Conservation (phyloP, 352 stramenopile genomes). For the Phytophthora uliginosa region DNA sequence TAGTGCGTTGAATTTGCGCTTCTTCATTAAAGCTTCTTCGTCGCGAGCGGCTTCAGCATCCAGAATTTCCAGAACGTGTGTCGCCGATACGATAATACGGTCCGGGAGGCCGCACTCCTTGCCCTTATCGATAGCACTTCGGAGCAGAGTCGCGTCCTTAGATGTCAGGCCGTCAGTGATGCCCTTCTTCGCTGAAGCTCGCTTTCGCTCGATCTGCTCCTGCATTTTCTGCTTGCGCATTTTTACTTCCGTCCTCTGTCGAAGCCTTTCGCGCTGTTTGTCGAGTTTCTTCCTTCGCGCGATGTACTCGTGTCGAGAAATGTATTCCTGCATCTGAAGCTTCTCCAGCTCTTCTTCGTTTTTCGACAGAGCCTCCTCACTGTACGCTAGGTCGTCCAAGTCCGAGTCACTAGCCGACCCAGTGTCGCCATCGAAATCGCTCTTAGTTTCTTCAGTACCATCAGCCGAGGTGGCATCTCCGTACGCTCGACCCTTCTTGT, state of each 20-base stretch:
- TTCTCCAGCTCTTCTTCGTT: conserved; percentile 84
- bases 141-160: conserved; percentile 67
- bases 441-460: conserved; percentile 51
- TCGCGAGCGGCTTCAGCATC: conserved; percentile 75
- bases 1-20: conserved; percentile 69
- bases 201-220: conserved; percentile 77
- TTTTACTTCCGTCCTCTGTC: conserved; percentile 64
- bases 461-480: conserved; percentile 31
- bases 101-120: conserved; percentile 74
- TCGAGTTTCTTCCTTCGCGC: conserved; percentile 81
- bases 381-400: conserved; percentile 65
- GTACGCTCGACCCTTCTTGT: conserved; percentile 58
- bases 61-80: conserved; percentile 82
- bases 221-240: conserved; percentile 71
- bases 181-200: conserved; percentile 64
- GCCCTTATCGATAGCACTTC: conserved; percentile 73
- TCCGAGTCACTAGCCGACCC: conserved; percentile 73
- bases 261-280: conserved; percentile 66
- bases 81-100: conserved; percentile 75
- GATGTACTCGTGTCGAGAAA: conserved; percentile 88
- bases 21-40: conserved; percentile 68
- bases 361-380: conserved; percentile 68
- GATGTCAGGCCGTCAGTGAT: conserved; percentile 73
- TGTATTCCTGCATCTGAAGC: conserved; percentile 65
- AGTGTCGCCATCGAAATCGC: conserved; percentile 38